Evolutionary conservation across 495 filamentous ascomycete genomes (phyloP).

Genomic region (Penicillium silybi): DNA sequence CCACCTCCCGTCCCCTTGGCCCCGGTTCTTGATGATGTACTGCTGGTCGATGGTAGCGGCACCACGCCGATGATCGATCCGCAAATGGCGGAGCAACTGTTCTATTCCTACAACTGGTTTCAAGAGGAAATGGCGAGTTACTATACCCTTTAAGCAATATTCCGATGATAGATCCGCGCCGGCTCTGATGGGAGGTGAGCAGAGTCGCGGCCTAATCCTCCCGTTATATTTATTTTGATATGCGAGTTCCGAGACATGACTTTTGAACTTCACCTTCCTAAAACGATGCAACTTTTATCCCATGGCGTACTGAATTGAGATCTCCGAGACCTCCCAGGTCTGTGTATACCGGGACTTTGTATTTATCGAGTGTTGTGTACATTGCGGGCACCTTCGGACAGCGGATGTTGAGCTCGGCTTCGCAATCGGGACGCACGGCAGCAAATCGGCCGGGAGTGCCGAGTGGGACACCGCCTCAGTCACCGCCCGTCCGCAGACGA

Average conservation of each 20-base stretch:
- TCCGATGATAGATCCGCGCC: conserved; percentile 3
- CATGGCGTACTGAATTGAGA: no score
- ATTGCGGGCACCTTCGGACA: background rate
- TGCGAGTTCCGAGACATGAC: background rate
- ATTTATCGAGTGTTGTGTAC: background rate
- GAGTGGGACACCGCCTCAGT: background rate
- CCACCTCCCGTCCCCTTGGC: conserved; percentile 39
- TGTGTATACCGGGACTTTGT: no score
- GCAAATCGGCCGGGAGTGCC: background rate
- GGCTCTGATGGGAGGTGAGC: background rate
- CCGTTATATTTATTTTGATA: background rate
- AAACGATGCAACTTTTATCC: no score
- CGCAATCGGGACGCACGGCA: background rate
- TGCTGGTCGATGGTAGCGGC: conserved; percentile 35
- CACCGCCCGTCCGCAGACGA: background rate
- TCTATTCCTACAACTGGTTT: conserved; percentile 44
- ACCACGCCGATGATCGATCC: conserved; percentile 37
- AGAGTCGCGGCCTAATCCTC: background rate
- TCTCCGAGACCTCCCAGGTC: no score
- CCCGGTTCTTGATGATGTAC: conserved; percentile 41
- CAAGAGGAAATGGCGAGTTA: conserved; percentile 44
- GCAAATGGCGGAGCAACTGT: conserved; percentile 40
- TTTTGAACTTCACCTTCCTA: background rate
- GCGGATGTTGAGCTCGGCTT: background rate
- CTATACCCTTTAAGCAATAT: conserved; percentile 36